Base-by-base conservation (phyloP, 192 early-diverging fungal genomes). In the Backusella sp. region DNA sequence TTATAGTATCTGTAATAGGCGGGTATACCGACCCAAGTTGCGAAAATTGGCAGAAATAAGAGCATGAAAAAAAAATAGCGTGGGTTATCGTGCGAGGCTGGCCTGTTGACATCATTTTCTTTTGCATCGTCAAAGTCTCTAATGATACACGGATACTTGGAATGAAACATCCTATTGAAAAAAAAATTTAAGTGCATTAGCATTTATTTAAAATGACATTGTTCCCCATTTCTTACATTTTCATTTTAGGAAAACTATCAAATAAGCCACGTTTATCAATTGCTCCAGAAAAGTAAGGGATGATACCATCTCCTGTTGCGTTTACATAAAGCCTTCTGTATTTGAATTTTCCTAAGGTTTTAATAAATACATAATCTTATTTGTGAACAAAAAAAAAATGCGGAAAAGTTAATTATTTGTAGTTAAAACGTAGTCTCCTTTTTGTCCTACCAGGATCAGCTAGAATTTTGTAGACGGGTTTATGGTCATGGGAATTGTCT, bases 201-300 rank as follows among this genome's bases (percentile, higher is more conserved):
- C 9, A 4, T 28, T 28, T 28, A 28, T 26, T 9, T 12, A 12
- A 62, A 62, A 4, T 12, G 28, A 4, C 3, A 28, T 28, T 28
- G 1, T 14, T 62, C n/a, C 26, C 28, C 12, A 11, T 28, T 62
- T 62, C 4, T 62, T 62, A 62, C 56, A 62, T 62, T 4, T 28
- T 62, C 56, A 62, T 62, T 26, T 62, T 62, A 26, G 56, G 56
- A 62, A 62, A 62, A 8, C 21, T 62, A 62, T 62, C 56, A 62
- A 62, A 62, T 9, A 62, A 62, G 56, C 56, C 56, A 14, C 56
- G 56, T 26, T 62, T 62, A 28, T 62, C 56, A 62, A 62, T 62
- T 12, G 56, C 56, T 26, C 23, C 23, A 28, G 56, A 62, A 62
- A 28, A 62, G 28, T 62, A 62, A 62, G 56, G 56, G 8, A 62